A percentile compares a stretch with the other conserved stretches of the same genome.
phyloP scores from a whole-genome alignment of 306 rosid species.

The Styphnolobium japonicum region DNA sequence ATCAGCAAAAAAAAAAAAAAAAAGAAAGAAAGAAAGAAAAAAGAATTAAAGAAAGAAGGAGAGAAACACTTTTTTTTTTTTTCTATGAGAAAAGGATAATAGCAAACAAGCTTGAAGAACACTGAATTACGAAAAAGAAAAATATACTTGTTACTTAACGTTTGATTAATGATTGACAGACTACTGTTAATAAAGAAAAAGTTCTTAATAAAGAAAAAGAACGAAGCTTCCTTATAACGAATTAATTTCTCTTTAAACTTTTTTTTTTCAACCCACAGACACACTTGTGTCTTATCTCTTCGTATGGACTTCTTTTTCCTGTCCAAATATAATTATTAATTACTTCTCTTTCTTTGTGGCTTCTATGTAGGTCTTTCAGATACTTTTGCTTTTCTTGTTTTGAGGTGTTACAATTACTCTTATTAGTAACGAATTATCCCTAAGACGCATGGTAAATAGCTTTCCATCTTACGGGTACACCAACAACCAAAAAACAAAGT shows the following conservation, averaged over 20 bases:
- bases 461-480: no score
- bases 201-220: not conserved
- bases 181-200: not conserved
- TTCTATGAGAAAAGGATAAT: not conserved
- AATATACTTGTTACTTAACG: conserved; percentile 2
- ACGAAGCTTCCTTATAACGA: conserved; percentile 13
- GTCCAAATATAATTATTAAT: no score
- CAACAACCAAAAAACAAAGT: no score
- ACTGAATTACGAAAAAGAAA: conserved; percentile 4
- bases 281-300: no score
- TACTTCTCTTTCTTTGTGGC: not conserved
- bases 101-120: conserved; percentile 8
- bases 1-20: no score
- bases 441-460: not conserved
- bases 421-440: not conserved
- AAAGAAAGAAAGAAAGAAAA: no score
- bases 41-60: no score
- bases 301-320: not conserved
- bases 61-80: no score
- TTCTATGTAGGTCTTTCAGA: not conserved
- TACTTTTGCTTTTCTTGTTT: not conserved
- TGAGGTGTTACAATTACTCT: not conserved
- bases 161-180: not conserved
- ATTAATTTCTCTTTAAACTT: not conserved
- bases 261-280: not conserved